Conservation (phyloP, 306 rosid genomes). For the Arachis hypogaea region DNA sequence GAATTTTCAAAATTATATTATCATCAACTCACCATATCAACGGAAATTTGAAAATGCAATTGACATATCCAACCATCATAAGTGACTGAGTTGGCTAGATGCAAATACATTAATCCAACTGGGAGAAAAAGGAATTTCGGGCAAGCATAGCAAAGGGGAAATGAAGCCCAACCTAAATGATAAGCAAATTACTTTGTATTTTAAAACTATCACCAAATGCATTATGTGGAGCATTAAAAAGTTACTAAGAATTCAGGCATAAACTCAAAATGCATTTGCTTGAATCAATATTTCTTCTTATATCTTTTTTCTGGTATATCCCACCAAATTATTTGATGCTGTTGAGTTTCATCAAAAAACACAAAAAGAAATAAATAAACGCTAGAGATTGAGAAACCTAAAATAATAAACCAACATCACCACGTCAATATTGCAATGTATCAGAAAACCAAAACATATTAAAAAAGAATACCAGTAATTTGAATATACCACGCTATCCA, state of each 20-base stretch:
- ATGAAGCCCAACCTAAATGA: slow-evolving; percentile 24
- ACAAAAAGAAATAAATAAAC: neutral
- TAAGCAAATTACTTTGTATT: slow-evolving; percentile 27
- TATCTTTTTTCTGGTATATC: too few relatives aligned
- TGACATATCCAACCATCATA: slow-evolving; percentile 18
- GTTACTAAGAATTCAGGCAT: slow-evolving; percentile 33
- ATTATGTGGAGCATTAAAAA: slow-evolving; percentile 20
- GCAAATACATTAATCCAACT: slow-evolving; percentile 15
- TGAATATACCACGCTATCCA: neutral
- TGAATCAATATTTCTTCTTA: slow-evolving; percentile 9
- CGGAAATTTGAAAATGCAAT: neutral
- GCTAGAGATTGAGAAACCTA: neutral
- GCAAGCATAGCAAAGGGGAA: slow-evolving; percentile 16
- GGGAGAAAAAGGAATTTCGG: slow-evolving; percentile 19
- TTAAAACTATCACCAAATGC: slow-evolving; percentile 8
- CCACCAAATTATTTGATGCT: slow-evolving; percentile 24
- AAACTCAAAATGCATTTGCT: slow-evolving; percentile 24
- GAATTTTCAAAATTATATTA: slow-evolving; percentile 20
- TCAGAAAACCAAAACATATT: slow-evolving; percentile 26
- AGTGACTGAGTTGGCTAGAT: neutral
- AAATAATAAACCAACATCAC: slow-evolving; percentile 28
- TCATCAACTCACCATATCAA: slow-evolving; percentile 24
- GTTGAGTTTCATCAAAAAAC: neutral
- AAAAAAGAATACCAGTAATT: slow-evolving; percentile 14
- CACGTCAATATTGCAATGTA: slow-evolving; percentile 27